Evolutionary conservation across 2,329 filamentous ascomycete species (phyloP).

Genomic region (Hymenoscyphus salicellus): DNA sequence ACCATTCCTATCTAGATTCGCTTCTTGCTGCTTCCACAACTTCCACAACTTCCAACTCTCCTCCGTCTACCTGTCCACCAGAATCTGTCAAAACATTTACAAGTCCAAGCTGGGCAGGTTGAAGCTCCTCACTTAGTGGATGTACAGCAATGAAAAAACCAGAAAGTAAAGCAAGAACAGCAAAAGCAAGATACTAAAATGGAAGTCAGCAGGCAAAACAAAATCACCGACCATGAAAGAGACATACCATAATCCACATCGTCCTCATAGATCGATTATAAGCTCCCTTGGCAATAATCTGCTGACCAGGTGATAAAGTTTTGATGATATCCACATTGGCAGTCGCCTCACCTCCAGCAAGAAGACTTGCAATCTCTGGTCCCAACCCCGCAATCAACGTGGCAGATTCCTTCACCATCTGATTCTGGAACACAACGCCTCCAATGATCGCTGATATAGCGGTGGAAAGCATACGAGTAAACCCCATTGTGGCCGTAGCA

Average conservation of each 20-base stretch:
- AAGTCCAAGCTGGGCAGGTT: no score
- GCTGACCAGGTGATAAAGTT: conserved; percentile 16
- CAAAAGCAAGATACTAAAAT: no score
- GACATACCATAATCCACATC: conserved; percentile 36
- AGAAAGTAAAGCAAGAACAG: no score
- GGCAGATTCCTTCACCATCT: conserved; percentile 33
- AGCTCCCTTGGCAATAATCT: conserved; percentile 18
- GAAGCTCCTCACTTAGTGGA: no score
- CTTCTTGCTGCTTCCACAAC: no score
- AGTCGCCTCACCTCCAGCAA: conserved; percentile 28
- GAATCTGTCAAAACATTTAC: no score
- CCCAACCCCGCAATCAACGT: conserved; percentile 26
- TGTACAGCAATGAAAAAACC: no score
- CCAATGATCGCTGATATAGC: conserved; percentile 49
- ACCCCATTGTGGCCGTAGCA: conserved; percentile 61
- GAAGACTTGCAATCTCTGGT: conserved; percentile 20
- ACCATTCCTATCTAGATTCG: no score
- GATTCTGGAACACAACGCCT: conserved; percentile 51
- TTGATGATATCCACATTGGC: conserved; percentile 21
- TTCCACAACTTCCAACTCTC: no score
- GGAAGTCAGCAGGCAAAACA: neutral
- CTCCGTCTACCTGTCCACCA: no score
- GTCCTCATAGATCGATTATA: conserved; percentile 17
- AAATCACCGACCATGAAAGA: conserved; percentile 15
- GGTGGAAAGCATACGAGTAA: conserved; percentile 52